Evolutionary conservation across 2,329 filamentous ascomycete genomes (phyloP).

Genomic region (Stagonosporopsis vannaccii): DNA sequence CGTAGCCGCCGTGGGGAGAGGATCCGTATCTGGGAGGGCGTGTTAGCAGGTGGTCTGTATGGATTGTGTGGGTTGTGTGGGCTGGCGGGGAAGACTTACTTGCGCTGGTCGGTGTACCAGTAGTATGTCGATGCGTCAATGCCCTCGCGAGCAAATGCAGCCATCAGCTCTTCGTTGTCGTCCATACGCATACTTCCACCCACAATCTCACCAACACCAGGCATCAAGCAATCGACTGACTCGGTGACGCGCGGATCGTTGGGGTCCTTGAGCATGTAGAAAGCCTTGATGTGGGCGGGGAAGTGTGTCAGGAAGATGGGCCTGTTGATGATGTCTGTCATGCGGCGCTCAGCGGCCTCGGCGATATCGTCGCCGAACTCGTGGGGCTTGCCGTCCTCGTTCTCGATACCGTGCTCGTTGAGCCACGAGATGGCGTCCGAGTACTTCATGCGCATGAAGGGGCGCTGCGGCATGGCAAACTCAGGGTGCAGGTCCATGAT

Average conservation of each 20-base stretch:
- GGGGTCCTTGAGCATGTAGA: slow-evolving; percentile 95
- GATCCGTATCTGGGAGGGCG: slow-evolving; percentile 77
- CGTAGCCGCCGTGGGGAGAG: slow-evolving; percentile 91
- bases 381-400: slow-evolving; percentile 91
- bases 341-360: slow-evolving; percentile 92
- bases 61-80: background rate
- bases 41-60: slow-evolving; percentile 24
- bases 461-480: slow-evolving; percentile 80
- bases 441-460: slow-evolving; percentile 96
- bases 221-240: slow-evolving; percentile 87
- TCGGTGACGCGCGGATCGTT: slow-evolving; percentile 86
- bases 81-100: slow-evolving; percentile 65
- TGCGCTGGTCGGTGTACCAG: slow-evolving; percentile 98
- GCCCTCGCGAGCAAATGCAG: slow-evolving; percentile 83
- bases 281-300: slow-evolving; percentile 96
- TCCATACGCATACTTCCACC: slow-evolving; percentile 97
- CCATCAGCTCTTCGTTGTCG: slow-evolving; percentile 83
- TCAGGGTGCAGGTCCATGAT: slow-evolving; percentile 90
- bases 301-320: slow-evolving; percentile 98
- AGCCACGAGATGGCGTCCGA: slow-evolving; percentile 94
- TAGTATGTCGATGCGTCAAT: slow-evolving; percentile 89
- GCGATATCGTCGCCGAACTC: slow-evolving; percentile 97
- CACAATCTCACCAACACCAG: slow-evolving; percentile 95
- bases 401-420: slow-evolving; percentile 84
- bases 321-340: slow-evolving; percentile 96